These are phyloP conservation scores for Liriodendron chinense DNA, from an alignment of 164 flowering plant genomes.

Conservation along the genomic window DNA sequence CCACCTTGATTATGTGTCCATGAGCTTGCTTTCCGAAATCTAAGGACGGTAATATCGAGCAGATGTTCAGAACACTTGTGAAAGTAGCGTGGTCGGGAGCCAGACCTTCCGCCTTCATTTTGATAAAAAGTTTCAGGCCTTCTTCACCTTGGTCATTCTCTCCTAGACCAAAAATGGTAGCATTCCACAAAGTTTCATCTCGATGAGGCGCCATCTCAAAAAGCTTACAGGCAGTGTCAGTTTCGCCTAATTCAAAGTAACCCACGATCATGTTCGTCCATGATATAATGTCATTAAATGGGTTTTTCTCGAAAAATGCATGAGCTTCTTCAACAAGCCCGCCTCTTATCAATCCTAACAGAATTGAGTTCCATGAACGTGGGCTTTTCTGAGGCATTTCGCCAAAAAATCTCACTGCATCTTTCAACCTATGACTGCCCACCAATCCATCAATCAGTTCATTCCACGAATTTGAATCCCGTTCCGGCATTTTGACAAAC, in stretches of 20 bases:
- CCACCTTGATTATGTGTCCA: slow-evolving; percentile 37
- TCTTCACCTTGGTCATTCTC: slow-evolving; percentile 58
- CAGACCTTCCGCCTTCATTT: slow-evolving; percentile 38
- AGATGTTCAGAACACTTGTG: slow-evolving; percentile 53
- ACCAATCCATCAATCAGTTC: slow-evolving; percentile 45
- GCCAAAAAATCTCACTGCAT: slow-evolving; percentile 40
- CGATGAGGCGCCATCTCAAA: slow-evolving; percentile 39
- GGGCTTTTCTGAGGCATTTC: slow-evolving; percentile 45
- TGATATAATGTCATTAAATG: slow-evolving; percentile 40
- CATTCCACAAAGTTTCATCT: slow-evolving; percentile 61
- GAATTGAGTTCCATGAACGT: slow-evolving; percentile 44
- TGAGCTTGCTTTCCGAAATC: slow-evolving; percentile 57
- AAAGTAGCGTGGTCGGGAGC: slow-evolving; percentile 51
- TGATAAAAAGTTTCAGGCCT: slow-evolving; percentile 45
- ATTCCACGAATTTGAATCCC: slow-evolving; percentile 45
- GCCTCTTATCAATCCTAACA: slow-evolving; percentile 38
- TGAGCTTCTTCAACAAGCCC: slow-evolving; percentile 51
- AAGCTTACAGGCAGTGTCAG: slow-evolving; percentile 31
- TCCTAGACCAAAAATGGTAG: slow-evolving; percentile 54
- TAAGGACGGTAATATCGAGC: slow-evolving; percentile 45
- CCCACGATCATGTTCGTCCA: slow-evolving; percentile 56
- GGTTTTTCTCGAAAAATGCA: slow-evolving; percentile 47
- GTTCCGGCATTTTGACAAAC: slow-evolving; percentile 49
- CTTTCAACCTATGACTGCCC: slow-evolving; percentile 23
- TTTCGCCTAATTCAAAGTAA: slow-evolving; percentile 49